These are phyloP conservation scores for Russula abietina DNA, from an alignment of 768 basidiomycete species.

Conservation along the genomic window DNA sequence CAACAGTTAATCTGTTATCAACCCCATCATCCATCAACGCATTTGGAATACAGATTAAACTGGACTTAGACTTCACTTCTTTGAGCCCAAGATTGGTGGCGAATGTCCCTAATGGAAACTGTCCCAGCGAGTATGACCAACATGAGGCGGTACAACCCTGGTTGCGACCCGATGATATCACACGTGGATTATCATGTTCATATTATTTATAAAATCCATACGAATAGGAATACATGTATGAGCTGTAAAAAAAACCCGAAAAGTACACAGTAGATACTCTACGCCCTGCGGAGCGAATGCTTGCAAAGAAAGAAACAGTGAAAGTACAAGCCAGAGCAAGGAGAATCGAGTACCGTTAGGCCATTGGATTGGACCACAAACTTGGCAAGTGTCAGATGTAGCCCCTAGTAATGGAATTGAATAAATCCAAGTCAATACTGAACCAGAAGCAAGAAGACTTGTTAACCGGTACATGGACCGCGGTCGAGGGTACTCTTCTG, in stretches of 20 bases:
- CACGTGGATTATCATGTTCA: conserved; percentile 17
- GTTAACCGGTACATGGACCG: conserved; percentile 13
- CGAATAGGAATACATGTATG: conserved; percentile 26
- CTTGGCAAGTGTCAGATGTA: conserved; percentile 23
- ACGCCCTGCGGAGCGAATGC: conserved; percentile 20
- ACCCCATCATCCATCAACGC: conserved; percentile 52
- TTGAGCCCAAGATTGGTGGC: conserved; percentile 44
- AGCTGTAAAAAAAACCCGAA: conserved; percentile 17
- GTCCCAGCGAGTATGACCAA: too few relatives aligned
- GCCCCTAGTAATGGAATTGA: conserved; percentile 24
- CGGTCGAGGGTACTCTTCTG: conserved; percentile 11
- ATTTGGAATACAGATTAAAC: conserved; percentile 63
- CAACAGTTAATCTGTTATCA: conserved; percentile 18
- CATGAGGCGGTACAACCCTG: not conserved
- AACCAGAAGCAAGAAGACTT: conserved; percentile 22
- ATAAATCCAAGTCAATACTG: conserved; percentile 25
- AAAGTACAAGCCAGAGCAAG: conserved; percentile 19
- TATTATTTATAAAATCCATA: conserved; percentile 25
- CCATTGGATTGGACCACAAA: conserved; percentile 21
- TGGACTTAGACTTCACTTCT: conserved; percentile 39
- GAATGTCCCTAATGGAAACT: too few relatives aligned
- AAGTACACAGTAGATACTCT: conserved; percentile 22
- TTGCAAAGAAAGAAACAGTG: conserved; percentile 14
- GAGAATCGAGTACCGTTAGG: conserved; percentile 18
- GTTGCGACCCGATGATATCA: not conserved